Base-by-base conservation (phyloP, 805 yeast genomes). In the Debaryomyces prosopidis region DNA sequence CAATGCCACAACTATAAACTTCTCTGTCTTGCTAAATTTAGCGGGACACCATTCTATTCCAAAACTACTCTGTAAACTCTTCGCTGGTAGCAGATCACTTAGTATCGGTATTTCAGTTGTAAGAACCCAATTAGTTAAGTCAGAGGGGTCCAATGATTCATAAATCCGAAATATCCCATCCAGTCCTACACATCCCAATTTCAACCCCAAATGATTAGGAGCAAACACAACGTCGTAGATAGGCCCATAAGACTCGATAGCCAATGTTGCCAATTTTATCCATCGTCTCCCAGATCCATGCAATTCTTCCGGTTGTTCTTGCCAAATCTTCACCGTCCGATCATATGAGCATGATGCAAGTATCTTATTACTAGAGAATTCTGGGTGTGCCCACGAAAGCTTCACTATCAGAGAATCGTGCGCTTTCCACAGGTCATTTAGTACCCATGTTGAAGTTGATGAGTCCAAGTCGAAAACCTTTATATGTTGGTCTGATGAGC, bases 301-400 rank as follows among this genome's bases (percentile, higher is more conserved):
- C 20, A 82, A 77, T 61, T 86, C 96, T 51, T 85, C 90, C 8
- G 84, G 82, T 55, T 82, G 83, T 59, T 92, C 97, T 62, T 89
- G 96, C 95, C 96, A 94, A 19, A 94, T 72, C 58, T 87, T 87
- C 23, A 92, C 82, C 0, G 96, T 87, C 43, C 96, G 78, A 59
- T 94, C 99, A 64, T 86, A 89, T 1, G 97, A 88, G 30, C 91
- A 90, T 19, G 94, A 81, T 1, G 96, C 96, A 18, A 94, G 65
- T 3, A 94, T 71, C 58, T 88, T 88, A 7, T 96, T 95, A 47
- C 68, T 65, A 19, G 70, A 65, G 65, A 82, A 90, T 63, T 92
- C 95, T 1, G 99, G 99, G 41, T 89, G 86, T 0, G 98, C 97
- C 95, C 97, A 94, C 39, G 83, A 82, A 8, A 94, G 74, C 53